phyloP scores from a whole-genome alignment of 306 rosid species.

The Cyamopsis tetragonoloba region DNA sequence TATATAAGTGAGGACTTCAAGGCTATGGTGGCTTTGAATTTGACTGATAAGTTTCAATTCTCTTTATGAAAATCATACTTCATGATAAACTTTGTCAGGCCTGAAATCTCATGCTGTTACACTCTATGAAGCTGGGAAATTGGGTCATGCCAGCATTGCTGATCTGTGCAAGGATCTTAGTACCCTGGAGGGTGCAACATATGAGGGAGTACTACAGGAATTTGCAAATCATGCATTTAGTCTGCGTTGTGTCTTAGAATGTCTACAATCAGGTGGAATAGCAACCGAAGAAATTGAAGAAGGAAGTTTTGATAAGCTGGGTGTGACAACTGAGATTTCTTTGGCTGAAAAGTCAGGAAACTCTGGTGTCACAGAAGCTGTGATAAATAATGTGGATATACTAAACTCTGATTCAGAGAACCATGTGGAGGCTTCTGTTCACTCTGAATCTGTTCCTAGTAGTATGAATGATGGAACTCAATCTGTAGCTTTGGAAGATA shows the following conservation, averaged over 20 bases:
- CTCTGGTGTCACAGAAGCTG: conserved; percentile 27
- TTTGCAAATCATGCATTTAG: conserved; percentile 97
- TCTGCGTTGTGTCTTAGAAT: conserved; percentile 86
- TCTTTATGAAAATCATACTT: conserved; percentile 5
- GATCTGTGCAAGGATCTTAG: conserved; percentile 96
- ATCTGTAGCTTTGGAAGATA: conserved; percentile 39
- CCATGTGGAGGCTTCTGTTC: conserved; percentile 40
- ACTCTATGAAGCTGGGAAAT: conserved; percentile 90
- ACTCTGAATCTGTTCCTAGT: conserved; percentile 38
- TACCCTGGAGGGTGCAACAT: conserved; percentile 77
- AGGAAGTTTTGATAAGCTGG: conserved; percentile 39
- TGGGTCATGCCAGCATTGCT: conserved; percentile 85
- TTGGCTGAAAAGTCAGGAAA: conserved; percentile 37
- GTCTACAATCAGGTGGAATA: conserved; percentile 83
- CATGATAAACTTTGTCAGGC: conserved; percentile 49
- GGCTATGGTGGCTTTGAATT: not conserved
- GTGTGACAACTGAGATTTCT: conserved; percentile 36
- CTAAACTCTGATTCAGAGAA: conserved; percentile 31
- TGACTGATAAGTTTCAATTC: not conserved
- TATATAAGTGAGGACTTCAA: not conserved
- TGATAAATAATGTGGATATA: conserved; percentile 27
- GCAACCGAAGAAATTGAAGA: conserved; percentile 38
- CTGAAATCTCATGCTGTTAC: conserved; percentile 99
- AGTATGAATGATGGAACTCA: conserved; percentile 33
- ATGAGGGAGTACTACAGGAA: conserved; percentile 94